phyloP scores from a whole-genome alignment of 139 green algal species.

The Bryopsis sp. region DNA sequence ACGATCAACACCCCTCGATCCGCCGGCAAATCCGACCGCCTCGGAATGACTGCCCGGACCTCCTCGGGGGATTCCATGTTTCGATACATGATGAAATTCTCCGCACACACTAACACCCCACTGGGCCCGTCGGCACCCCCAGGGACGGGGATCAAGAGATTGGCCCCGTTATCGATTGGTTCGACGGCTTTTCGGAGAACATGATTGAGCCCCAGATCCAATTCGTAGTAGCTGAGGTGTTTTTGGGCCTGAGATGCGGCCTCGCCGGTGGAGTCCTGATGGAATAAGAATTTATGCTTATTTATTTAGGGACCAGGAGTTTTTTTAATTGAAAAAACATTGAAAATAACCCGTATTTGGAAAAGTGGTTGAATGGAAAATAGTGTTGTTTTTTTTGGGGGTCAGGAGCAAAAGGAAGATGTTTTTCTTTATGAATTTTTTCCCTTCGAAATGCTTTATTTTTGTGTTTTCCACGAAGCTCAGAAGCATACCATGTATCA shows the following conservation, averaged over 20 bases:
- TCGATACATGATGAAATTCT: constrained; percentile 96
- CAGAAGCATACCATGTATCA: no score
- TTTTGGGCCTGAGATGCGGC: constrained; percentile 86
- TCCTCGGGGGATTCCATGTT: constrained; percentile 33
- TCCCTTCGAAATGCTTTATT: no score
- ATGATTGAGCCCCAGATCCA: constrained; percentile 98
- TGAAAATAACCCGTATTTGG: no score
- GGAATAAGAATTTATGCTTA: no score
- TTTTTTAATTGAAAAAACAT: no score
- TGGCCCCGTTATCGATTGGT: constrained; percentile 91
- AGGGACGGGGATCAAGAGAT: constrained; percentile 90
- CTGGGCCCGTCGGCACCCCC: constrained; percentile 74
- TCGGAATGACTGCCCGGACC: constrained; percentile 84
- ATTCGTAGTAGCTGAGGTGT: constrained; percentile 93
- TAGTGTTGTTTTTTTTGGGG: no score
- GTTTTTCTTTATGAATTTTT: no score
- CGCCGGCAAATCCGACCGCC: constrained; percentile 61
- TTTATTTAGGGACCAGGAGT: no score
- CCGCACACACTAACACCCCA: constrained; percentile 89
- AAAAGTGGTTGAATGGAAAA: no score
- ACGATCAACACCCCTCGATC: constrained; percentile 89
- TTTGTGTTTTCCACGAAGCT: no score
- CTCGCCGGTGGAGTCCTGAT: constrained; percentile 75
- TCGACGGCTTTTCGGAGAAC: constrained; percentile 83
- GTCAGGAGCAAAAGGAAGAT: no score